Evolutionary conservation across 805 yeast species (phyloP), one percentile per base, ranked within the genome.

Genomic region (Schizosaccharomyces cryophilus): DNA sequence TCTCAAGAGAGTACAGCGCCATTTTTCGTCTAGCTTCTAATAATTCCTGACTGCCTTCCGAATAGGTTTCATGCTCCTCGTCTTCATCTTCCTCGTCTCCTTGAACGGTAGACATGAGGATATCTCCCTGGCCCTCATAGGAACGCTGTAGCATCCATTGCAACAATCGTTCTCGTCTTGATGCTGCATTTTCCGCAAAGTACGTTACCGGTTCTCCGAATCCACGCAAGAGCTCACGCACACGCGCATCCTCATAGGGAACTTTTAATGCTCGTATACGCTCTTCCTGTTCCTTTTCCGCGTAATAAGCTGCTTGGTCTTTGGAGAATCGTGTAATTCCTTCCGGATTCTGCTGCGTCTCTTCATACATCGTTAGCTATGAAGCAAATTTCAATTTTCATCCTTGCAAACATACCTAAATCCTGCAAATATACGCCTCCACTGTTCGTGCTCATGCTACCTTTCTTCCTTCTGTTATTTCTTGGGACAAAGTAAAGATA

Each of bases 31-130:
- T 75, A 0, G 80, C 76, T 1, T 74, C 71, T 6, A 76, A 71
- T 9, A 89, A 69, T 5, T 74, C 78, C 3, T 71, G 72, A 0
- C 78, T 70, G 0, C 94, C 95, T 0, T 94, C 95, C 0, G 95
- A 87, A 67, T 81, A 87, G 67, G 84, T 88, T 63, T 87, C 95
- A 60, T 83, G 94, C 15, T 85, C 83, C 9, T 80, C 83, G 0
- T 75, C 81, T 2, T 73, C 79, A 0, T 71, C 76, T 2, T 73
- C 79, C 0, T 71, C 76, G 1, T 66, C 71, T 3, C 64, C 69
- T 15, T 61, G 66, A 9, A 62, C 69, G 17, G 61, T 64, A n/a
- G 59, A 64, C 26, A 58, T 61, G 21, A 61, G 63, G 6, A 60
- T 58, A 13, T 56, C 66, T 60, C 26, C 62, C 6, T 58, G 55